These are phyloP conservation scores for Crotalaria pallida DNA, from an alignment of 306 rosid species.

Conservation along the genomic window DNA sequence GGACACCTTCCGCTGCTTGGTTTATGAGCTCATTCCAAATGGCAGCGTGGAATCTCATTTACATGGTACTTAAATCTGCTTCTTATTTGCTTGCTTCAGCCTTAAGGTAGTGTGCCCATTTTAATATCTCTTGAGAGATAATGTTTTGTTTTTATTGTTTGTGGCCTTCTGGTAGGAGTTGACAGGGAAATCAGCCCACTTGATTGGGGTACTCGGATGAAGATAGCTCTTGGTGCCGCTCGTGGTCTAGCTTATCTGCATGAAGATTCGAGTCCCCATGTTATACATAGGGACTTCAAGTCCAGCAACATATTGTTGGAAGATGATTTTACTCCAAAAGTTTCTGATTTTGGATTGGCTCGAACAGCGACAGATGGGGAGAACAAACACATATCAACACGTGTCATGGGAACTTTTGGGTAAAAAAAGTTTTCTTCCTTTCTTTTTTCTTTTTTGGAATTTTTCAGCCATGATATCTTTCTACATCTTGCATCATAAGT, in stretches of 20 bases:
- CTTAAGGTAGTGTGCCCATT: background rate
- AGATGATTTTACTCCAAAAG: conserved; percentile 77
- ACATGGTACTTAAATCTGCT: conserved; percentile 52
- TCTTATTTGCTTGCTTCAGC: background rate
- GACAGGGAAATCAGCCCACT: conserved; percentile 62
- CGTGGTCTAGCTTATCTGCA: conserved; percentile 89
- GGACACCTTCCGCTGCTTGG: conserved; percentile 56
- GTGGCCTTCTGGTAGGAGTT: conserved; percentile 41
- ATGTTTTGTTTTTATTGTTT: background rate
- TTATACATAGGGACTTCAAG: conserved; percentile 88
- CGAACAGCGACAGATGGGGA: conserved; percentile 62
- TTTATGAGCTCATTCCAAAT: conserved; percentile 80
- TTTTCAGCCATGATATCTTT: background rate
- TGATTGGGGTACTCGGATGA: conserved; percentile 64
- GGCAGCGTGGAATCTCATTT: conserved; percentile 89
- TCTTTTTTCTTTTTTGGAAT: background rate
- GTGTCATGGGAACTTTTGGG: conserved; percentile 97
- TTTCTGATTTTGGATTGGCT: conserved; percentile 90
- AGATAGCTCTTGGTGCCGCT: conserved; percentile 91
- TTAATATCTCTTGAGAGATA: conserved; percentile 5
- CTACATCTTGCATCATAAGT: background rate
- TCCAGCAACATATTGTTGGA: conserved; percentile 88
- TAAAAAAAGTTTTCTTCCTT: conserved; percentile 18
- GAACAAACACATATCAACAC: conserved; percentile 64
- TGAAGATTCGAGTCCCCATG: conserved; percentile 88